Base-by-base conservation (phyloP, 805 yeast genomes). In the Saccharomycopsis malanga region DNA sequence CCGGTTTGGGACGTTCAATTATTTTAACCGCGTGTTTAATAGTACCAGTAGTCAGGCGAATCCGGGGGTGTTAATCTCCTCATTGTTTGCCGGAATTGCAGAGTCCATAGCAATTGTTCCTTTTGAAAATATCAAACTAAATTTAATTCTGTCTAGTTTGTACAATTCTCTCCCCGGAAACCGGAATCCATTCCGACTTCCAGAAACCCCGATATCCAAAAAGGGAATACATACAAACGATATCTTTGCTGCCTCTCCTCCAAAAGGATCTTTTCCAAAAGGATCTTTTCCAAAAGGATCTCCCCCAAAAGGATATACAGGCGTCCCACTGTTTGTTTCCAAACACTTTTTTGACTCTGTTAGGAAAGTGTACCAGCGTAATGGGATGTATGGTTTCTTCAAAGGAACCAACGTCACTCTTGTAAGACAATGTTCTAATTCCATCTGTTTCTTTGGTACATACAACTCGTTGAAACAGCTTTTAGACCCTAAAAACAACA, bases 61-160 rank as follows among this genome's bases (percentile, higher is more conserved):
- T 53, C 91, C 94, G 7, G 72, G 87, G 56, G 73, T 87, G 35
- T 84, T 87, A 5, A 79, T 84, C 49, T 50, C 55, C 2, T 44
- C 51, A 6, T 56, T 76, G 53, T 74, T 87, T 68, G 84, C 95
- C 4, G 98, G 95, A 2, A 71, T 83, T 48, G 66, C 81, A 38
- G 98, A 93, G 62, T 80, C 94, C 2, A 53, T 88, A 29, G 76
- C 84, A 72, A 77, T 91, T 20, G 84, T 93, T 17, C 98, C 98
- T 0, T 89, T 91, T 61, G 98, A 91, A 59, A 85, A 82, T 58
- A 71, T 87, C 54, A 87, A 87, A 59, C 81, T 84, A 2, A 72
- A 83, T 6, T 76, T 85, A 85, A 81, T 87, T 52, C 94, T 87
- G 57, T 42, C 50, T 80, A 83, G 58, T 70, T 80, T 42, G 56